Evolutionary conservation across 2,329 filamentous ascomycete genomes (phyloP), one percentile per base, ranked within the genome.

Genomic region (Aspergillus felis): DNA sequence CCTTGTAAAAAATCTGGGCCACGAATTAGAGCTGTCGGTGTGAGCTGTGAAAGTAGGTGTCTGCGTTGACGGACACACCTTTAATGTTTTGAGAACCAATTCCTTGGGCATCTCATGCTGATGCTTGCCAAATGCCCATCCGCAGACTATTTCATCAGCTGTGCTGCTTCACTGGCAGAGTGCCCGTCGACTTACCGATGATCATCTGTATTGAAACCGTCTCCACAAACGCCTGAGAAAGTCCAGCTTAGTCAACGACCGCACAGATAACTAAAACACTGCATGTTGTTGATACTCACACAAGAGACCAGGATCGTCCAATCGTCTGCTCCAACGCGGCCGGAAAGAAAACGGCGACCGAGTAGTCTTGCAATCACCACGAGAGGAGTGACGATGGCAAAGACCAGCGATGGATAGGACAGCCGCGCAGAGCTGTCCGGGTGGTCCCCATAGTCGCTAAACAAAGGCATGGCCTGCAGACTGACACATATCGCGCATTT

Each of bases 1-100:
- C 55, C 32, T 67, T 66, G 55, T 68, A 68, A 24, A 68, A 54
- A n/a, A 67, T 58, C 47, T 68, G 64, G 24, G 65, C 63, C 14
- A 66, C 46, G 53, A 64, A 67, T 38, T 62, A 64, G 20, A 64
- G 47, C 63, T 63, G n/a, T 24, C n/a, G 42, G 6, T 12, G 41
- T 44, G 8, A 44, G 42, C 42, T 24, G 0, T 5, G 22, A 9
- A 10, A 4, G 3, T 8, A 44, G 42, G 20, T 12, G 2, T 24
- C 10, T 6, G 35, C 7, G 14, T 10, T 20, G 22, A 10, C 17
- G 3, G 27, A 29, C 32, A n/a, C 22, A 62, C 63, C 62, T 63
- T 60, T 22, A 66, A 46, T 29, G 62, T 58, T 41, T 44, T 56
- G 9, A 48, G 38, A 35, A 61, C 24, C 24, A 59, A 10, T 29